These are phyloP conservation scores for Rosa lucieae DNA, from an alignment of 306 rosid species.

Conservation along the genomic window DNA sequence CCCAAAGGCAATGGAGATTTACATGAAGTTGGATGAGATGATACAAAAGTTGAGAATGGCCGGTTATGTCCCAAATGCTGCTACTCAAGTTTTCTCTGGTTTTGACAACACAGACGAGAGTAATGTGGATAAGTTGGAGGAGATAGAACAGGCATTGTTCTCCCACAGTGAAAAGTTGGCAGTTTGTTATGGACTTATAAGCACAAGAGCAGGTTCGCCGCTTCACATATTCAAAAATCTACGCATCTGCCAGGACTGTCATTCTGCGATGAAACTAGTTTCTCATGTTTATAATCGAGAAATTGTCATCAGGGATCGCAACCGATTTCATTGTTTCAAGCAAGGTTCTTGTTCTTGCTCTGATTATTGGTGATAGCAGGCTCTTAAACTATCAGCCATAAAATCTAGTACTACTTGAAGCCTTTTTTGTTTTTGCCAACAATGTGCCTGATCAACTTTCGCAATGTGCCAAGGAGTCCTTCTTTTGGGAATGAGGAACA, in stretches of 20 bases:
- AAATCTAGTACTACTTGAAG: too few relatives aligned
- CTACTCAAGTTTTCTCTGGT: slow-evolving; percentile 55
- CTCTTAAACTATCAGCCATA: neutral
- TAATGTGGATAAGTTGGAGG: slow-evolving; percentile 51
- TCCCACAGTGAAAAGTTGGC: slow-evolving; percentile 80
- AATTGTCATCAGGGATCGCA: slow-evolving; percentile 70
- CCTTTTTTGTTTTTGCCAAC: too few relatives aligned
- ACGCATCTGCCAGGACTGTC: slow-evolving; percentile 72
- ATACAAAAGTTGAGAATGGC: slow-evolving; percentile 50
- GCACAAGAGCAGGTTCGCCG: slow-evolving; percentile 51
- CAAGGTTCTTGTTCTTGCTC: slow-evolving; percentile 77
- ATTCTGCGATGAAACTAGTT: slow-evolving; percentile 68
- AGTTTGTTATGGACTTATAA: slow-evolving; percentile 68
- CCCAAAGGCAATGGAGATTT: slow-evolving; percentile 39
- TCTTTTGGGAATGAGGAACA: too few relatives aligned
- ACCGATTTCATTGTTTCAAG: slow-evolving; percentile 70
- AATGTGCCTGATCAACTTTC: too few relatives aligned
- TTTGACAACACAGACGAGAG: slow-evolving; percentile 28
- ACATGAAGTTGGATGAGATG: slow-evolving; percentile 56
- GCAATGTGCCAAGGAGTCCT: too few relatives aligned
- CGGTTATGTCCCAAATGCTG: slow-evolving; percentile 62
- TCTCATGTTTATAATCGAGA: slow-evolving; percentile 53
- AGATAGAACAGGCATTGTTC: slow-evolving; percentile 64
- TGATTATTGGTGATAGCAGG: slow-evolving; percentile 58
- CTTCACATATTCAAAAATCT: slow-evolving; percentile 65